Base-by-base conservation (phyloP, 768 basidiomycete species). In the Termitomyces heimii region DNA sequence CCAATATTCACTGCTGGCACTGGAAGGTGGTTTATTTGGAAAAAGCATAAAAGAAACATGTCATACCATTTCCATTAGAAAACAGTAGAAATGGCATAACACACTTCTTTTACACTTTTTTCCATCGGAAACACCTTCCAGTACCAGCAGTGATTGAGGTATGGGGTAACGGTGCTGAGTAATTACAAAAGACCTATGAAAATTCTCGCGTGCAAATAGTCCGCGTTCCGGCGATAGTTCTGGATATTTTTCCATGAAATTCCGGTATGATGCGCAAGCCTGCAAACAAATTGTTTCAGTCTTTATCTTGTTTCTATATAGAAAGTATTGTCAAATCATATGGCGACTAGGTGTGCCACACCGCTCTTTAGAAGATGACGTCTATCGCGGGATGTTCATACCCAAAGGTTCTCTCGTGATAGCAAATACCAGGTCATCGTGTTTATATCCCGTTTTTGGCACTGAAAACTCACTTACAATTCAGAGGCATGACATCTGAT, bases 191-290 rank as follows among this genome's bases (percentile, higher is more conserved):
- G 34, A 57, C 35, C 5, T 42, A 37, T 16, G 2, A 40, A 35
- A 43, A 24, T 26, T 60, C 16, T 64, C 65, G 54, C 68, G 67
- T 6, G 76, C 76, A 53, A 80, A 73, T 47, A 71, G 69, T 56
- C 63, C 73, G 48, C 89, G 70, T 70, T 88, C 79, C 12, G 77
- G 76, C n/a, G 88, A 89, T 81, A 88, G 83, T 58, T 86, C 81
- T 0, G 94, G 94, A 67, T 93, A 97, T 63, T 82, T 85, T 67
- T 82, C 77, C 67, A 88, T 75, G 70, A 97, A 97, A 63, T 92
- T 80, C 55, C 89, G 72, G 70, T 96, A 94, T 9, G 93, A 82
- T 54, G 77, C 76, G 48, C 89, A 88, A 8, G 93, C 93, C 85
- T 94, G 68, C 54, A 48, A 58, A 39, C 54, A 14, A 18, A 22